These are phyloP conservation scores for Elsinoe necatrix DNA, from an alignment of 2,329 filamentous ascomycete genomes.

Conservation along the genomic window DNA sequence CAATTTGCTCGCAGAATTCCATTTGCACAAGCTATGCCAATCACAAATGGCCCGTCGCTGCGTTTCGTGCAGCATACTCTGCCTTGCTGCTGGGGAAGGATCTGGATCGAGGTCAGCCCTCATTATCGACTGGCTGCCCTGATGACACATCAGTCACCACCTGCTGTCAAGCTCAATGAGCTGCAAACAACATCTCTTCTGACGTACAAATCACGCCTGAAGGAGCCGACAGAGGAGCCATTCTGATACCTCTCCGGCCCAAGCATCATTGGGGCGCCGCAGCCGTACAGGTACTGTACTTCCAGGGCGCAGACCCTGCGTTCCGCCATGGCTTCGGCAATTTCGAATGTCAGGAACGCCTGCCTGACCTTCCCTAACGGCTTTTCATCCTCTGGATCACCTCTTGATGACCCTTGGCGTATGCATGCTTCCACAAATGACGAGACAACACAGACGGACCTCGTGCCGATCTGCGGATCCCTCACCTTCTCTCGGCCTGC, in stretches of 20 bases:
- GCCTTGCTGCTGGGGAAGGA: not conserved
- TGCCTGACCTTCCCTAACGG: not conserved
- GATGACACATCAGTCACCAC: not conserved
- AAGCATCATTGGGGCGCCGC: not conserved
- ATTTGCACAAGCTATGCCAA: not conserved
- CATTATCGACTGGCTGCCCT: not conserved
- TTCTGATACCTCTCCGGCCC: not conserved
- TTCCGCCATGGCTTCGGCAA: conserved; percentile 8
- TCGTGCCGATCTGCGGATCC: not conserved
- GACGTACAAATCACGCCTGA: not conserved
- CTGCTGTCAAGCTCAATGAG: not conserved
- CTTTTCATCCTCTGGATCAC: not conserved
- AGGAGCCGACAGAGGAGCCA: not conserved
- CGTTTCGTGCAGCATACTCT: not conserved
- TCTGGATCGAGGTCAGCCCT: not conserved
- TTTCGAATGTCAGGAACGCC: conserved; percentile 10
- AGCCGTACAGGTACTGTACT: conserved; percentile 2
- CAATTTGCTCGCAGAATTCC: not conserved
- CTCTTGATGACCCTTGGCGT: not conserved
- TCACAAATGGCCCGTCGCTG: not conserved
- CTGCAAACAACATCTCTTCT: not conserved
- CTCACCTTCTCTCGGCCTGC: not conserved
- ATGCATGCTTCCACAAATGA: not conserved
- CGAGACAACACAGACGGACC: not conserved
- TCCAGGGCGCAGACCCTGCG: conserved; percentile 3